A percentile compares a stretch with the other conserved stretches of the same genome.
phyloP scores from a whole-genome alignment of 2,329 filamentous ascomycete genomes.

The Fusarium transvaalense region DNA sequence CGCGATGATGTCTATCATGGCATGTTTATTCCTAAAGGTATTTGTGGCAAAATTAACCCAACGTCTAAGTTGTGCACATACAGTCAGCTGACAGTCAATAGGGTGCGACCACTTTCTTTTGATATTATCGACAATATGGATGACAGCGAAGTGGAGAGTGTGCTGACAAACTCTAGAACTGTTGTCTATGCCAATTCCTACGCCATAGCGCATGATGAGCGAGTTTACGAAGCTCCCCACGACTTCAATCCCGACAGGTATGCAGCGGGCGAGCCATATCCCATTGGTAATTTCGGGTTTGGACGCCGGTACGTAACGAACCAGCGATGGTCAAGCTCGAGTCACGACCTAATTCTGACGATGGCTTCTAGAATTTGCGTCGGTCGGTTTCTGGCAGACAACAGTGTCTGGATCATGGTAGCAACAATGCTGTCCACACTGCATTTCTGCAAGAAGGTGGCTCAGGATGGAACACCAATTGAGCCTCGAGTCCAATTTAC shows the following conservation, averaged over 20 bases:
- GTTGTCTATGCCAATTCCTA: slow-evolving; percentile 58
- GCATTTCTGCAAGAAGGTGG: slow-evolving; percentile 46
- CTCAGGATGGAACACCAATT: slow-evolving; percentile 44
- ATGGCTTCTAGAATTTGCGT: slow-evolving; percentile 47
- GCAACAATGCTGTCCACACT: slow-evolving; percentile 52
- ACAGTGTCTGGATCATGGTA: slow-evolving; percentile 54
- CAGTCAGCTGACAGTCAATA: slow-evolving; percentile 20
- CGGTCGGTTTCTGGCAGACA: slow-evolving; percentile 52
- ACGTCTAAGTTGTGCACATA: neutral
- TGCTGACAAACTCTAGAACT: slow-evolving; percentile 47
- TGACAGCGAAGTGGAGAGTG: slow-evolving; percentile 9
- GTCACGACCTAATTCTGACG: neutral
- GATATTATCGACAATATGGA: neutral
- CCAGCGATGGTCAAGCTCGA: neutral
- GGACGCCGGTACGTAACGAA: slow-evolving; percentile 47
- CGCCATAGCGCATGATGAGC: slow-evolving; percentile 59
- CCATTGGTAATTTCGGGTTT: slow-evolving; percentile 54
- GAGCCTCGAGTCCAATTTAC: slow-evolving; percentile 49
- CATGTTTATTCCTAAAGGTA: slow-evolving; percentile 68
- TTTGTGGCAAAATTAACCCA: neutral
- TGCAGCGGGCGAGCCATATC: slow-evolving; percentile 59
- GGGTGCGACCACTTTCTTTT: slow-evolving; percentile 33
- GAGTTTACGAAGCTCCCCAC: slow-evolving; percentile 57
- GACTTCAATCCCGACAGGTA: slow-evolving; percentile 64
- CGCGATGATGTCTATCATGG: slow-evolving; percentile 69